Base-by-base conservation (phyloP, 306 rosid genomes). In the Ormosia semicastrata region DNA sequence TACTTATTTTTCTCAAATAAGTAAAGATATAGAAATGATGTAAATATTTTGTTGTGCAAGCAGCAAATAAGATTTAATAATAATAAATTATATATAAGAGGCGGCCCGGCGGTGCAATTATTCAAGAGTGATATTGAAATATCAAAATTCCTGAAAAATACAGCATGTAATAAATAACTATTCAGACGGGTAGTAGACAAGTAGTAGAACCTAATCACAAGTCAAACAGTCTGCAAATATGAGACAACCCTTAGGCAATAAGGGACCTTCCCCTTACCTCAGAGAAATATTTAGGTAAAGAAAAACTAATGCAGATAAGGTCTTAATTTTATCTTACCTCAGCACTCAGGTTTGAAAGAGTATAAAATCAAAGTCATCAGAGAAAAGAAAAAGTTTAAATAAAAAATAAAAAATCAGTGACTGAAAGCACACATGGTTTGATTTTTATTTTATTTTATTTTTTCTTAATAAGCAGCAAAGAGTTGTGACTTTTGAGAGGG, bases 151-250 rank as follows among this genome's bases (percentile, higher is more conserved):
- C 46, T 71, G 75, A 69, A 76, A 85, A 67, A 80, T 33, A 77
- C 13, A 75, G 68, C 15, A 18, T 59, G 77, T 68, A 60, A 76
- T 75, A 85, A 79, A 83, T 80, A 73, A 30, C 77, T n/a, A 85
- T 41, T 60, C 68, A n/a, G 66, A 73, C 57, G 46, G 71, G 43
- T 52, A 81, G 53, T 24, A 77, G 88, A 54, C 81, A 75, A 11
- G 80, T 30, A 67, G 82, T 85, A 87, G 77, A 71, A 47, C 76
- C 85, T 77, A 83, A 83, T 59, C 88, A 64, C 85, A 79, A 75
- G 87, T 74, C 85, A 83, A 86, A 71, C 34, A 54, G 59, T 83
- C 71, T 47, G 68, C 83, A 79, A 67, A 85, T 50, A 59, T 76
- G 85, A 83, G 85, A n/a, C 60, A 58, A 60, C 49, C 70, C 78